Evolutionary conservation across 2,329 filamentous ascomycete species (phyloP).

Genomic region (Fusarium nygamai): DNA sequence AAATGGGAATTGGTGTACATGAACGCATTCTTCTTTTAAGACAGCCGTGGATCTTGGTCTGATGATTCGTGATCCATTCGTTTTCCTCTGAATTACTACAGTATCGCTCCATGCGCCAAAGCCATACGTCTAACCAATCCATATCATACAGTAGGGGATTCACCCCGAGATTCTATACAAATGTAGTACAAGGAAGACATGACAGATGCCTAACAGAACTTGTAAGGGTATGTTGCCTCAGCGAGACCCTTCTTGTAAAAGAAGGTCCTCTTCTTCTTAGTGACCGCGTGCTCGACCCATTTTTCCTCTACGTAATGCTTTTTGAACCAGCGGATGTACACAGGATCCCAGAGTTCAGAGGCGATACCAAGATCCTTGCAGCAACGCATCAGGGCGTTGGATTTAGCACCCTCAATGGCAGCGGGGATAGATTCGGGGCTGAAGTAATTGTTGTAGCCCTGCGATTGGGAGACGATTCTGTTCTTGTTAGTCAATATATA

Average conservation of each 20-base stretch:
- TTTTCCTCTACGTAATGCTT: conserved; percentile 78
- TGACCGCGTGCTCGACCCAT: conserved; percentile 88
- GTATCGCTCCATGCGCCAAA: conserved; percentile 22
- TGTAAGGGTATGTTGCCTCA: conserved; percentile 71
- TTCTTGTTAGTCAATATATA: neutral
- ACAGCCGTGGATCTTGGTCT: neutral
- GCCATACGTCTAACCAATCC: neutral
- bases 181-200: neutral
- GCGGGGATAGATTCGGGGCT: conserved; percentile 89
- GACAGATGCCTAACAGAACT: conserved; percentile 41
- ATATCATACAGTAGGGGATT: conserved; percentile 27
- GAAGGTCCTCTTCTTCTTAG: conserved; percentile 90
- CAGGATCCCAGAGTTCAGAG: conserved; percentile 95
- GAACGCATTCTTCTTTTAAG: neutral
- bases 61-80: neutral
- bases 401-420: conserved; percentile 96
- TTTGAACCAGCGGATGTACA: conserved; percentile 87
- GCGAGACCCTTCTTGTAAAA: conserved; percentile 84
- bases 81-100: neutral
- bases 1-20: conserved; percentile 15
- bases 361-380: conserved; percentile 98
- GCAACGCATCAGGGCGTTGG: conserved; percentile 96
- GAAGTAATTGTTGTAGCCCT: conserved; percentile 96
- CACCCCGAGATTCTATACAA: conserved; percentile 6
- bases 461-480: conserved; percentile 90